A percentile compares a stretch with the other conserved stretches of the same genome.
phyloP scores from a whole-genome alignment of 345 rosid species.

The Citrus hindsii region DNA sequence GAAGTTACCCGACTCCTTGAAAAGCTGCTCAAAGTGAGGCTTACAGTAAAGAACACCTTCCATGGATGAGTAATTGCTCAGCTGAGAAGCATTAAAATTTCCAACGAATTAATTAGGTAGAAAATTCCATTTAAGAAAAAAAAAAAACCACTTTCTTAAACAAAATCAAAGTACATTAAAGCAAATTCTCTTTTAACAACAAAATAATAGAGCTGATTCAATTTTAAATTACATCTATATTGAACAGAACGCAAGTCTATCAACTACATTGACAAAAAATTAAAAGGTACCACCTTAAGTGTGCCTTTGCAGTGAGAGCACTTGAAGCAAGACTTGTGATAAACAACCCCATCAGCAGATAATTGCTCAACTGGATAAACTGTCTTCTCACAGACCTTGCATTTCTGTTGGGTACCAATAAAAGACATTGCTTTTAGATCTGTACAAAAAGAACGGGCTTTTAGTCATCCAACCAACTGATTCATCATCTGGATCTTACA shows the following conservation, averaged over 20 bases:
- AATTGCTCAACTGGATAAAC: constrained; percentile 92
- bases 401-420: constrained; percentile 91
- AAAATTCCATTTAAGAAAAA: neutral
- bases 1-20: constrained; percentile 90
- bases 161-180: neutral
- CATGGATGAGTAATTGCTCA: constrained; percentile 94
- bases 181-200: neutral
- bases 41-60: constrained; percentile 95
- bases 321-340: constrained; percentile 93
- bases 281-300: constrained; percentile 44
- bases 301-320: constrained; percentile 97
- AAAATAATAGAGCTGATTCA: neutral
- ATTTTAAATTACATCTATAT: neutral
- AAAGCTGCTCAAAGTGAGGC: constrained; percentile 98
- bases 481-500: neutral
- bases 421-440: constrained; percentile 68
- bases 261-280: neutral
- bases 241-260: neutral
- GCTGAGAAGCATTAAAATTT: constrained; percentile 43
- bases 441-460: neutral
- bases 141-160: neutral
- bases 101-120: neutral
- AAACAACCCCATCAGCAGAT: constrained; percentile 86
- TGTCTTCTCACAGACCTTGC: constrained; percentile 95
- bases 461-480: neutral